Evolutionary conservation across 306 rosid species (phyloP).

Genomic region (Mimosa bimucronata): DNA sequence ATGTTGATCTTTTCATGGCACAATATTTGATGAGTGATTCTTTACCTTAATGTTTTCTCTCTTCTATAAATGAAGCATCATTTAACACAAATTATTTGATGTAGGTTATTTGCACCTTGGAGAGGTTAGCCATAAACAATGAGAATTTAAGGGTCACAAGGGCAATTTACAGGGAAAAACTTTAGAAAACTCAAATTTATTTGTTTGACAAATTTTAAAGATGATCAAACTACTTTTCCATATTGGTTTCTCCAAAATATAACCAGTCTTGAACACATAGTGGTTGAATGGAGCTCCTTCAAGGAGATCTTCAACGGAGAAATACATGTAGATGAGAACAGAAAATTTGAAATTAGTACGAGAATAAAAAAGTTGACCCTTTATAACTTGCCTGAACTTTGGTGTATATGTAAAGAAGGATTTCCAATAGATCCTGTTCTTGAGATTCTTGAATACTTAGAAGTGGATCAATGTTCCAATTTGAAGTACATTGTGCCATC

Average conservation of each 20-base stretch:
- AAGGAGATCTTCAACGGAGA: not conserved
- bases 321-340: not conserved
- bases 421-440: not conserved
- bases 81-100: not conserved
- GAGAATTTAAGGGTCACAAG: not conserved
- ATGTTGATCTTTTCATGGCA: not conserved
- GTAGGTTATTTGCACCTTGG: not conserved
- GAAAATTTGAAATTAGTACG: too few species aligned
- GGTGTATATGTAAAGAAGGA: not conserved
- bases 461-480: not conserved
- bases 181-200: not conserved
- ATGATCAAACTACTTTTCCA: not conserved
- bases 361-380: not conserved
- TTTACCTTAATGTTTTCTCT: too few species aligned
- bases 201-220: too few species aligned
- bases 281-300: not conserved
- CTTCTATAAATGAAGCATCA: too few species aligned
- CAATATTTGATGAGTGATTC: too few species aligned
- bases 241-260: not conserved
- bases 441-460: not conserved
- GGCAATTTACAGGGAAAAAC: not conserved
- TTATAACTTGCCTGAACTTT: not conserved
- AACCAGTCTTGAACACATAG: rapidly evolving
- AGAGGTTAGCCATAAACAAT: rapidly evolving
- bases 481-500: not conserved